These are phyloP conservation scores for Aspergillus sojae DNA, from an alignment of 2,329 filamentous ascomycete genomes.

Conservation along the genomic window DNA sequence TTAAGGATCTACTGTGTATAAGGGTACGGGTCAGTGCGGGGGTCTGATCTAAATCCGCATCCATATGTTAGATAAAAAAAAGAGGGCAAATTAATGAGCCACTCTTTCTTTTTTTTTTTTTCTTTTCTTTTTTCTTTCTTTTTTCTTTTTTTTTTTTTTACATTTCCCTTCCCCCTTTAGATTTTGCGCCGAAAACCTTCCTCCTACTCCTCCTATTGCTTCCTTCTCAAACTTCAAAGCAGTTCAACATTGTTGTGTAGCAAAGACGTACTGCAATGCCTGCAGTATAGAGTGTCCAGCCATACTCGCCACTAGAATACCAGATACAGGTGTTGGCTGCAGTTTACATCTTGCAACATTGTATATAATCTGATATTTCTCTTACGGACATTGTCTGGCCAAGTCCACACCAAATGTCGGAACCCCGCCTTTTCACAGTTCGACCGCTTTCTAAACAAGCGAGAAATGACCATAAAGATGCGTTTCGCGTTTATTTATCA, in stretches of 20 bases:
- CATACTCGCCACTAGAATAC: background rate
- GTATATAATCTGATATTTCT: background rate
- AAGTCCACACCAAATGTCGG: conserved; percentile 34
- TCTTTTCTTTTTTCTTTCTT: background rate
- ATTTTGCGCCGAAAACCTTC: background rate
- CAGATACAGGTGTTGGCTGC: background rate
- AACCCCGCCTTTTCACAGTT: conserved; percentile 52
- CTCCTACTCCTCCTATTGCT: background rate
- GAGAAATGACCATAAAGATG: conserved; percentile 55
- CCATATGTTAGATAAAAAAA: background rate
- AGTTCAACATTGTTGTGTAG: background rate
- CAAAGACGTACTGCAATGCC: background rate
- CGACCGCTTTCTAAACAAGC: conserved; percentile 56
- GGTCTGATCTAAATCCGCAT: background rate
- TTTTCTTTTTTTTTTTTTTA: background rate
- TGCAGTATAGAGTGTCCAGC: background rate
- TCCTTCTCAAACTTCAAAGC: background rate
- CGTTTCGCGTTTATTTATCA: conserved; percentile 62
- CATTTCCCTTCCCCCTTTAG: background rate
- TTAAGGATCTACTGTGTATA: no score
- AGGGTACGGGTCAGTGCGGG: background rate
- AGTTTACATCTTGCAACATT: background rate
- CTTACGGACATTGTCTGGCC: background rate
- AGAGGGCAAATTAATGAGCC: background rate
- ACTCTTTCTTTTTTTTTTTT: background rate